These are phyloP conservation scores for Lichtheimia hyalospora DNA, from an alignment of 371 early-diverging fungal species.

Conservation along the genomic window DNA sequence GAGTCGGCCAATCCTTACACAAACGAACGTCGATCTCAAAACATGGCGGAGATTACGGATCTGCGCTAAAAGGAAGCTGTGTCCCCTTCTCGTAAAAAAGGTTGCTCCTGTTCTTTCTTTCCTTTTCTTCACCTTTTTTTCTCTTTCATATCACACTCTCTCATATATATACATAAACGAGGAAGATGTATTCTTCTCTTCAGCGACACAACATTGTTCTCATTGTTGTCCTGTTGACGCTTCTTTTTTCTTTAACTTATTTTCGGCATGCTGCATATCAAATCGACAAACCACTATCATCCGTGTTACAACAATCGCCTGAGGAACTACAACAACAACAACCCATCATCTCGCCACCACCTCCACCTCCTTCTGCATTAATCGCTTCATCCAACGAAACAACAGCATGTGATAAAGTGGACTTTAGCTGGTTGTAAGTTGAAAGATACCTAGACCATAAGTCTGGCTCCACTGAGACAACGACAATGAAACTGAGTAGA, in stretches of 20 bases:
- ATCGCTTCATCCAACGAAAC: neutral
- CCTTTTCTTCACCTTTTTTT: conserved; percentile 6
- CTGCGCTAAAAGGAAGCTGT: neutral
- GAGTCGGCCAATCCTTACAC: too few relatives aligned
- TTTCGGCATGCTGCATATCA: conserved; percentile 15
- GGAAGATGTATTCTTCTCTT: conserved; percentile 13
- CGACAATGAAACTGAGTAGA: conserved; percentile 13
- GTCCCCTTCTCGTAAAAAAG: neutral
- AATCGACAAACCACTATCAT: conserved; percentile 7
- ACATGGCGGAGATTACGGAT: neutral
- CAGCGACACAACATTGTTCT: conserved; percentile 20
- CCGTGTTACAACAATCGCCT: neutral
- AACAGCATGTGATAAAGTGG: conserved; percentile 20
- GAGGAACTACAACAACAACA: neutral
- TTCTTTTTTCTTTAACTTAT: conserved; percentile 16
- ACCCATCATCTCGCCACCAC: conserved; percentile 3
- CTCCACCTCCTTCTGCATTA: conserved; percentile 6
- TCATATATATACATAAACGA: neutral
- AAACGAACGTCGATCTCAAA: too few relatives aligned
- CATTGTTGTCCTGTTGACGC: conserved; percentile 13
- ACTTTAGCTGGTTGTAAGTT: conserved; percentile 36
- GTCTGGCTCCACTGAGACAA: conserved; percentile 12
- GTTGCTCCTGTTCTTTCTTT: conserved; percentile 1
- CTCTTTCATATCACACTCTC: conserved; percentile 4
- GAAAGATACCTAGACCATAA: neutral